These are phyloP conservation scores for Lentinus polychrous DNA, from an alignment of 1,284 basidiomycete genomes.

Conservation along the genomic window DNA sequence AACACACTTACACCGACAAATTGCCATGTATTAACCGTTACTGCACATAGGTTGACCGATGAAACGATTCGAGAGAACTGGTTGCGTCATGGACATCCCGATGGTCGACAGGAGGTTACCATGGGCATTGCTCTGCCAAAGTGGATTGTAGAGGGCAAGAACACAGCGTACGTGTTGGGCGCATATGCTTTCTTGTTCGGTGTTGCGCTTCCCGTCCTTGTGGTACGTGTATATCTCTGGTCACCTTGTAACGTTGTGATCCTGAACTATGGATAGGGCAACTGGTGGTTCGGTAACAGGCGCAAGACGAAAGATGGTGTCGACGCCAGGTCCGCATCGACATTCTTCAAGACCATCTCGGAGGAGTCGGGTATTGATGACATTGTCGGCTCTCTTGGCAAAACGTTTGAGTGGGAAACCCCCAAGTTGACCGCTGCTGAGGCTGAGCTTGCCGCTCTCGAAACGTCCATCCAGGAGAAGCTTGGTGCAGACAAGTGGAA, in stretches of 20 bases:
- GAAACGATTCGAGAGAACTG: constrained; percentile 90
- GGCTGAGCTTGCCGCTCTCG: constrained; percentile 50
- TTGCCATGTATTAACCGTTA: neutral
- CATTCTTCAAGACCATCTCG: constrained; percentile 83
- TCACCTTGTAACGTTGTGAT: neutral
- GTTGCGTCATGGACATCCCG: constrained; percentile 90
- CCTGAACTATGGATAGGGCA: constrained; percentile 44
- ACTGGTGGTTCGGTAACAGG: constrained; percentile 97
- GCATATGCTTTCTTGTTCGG: constrained; percentile 88
- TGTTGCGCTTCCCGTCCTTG: constrained; percentile 79
- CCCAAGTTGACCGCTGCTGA: constrained; percentile 21
- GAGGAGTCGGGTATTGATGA: constrained; percentile 78
- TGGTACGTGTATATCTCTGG: constrained; percentile 39
- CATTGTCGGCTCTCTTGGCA: constrained; percentile 69
- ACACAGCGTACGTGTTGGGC: constrained; percentile 88
- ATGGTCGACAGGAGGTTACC: constrained; percentile 90
- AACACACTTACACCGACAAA: constrained; percentile 7
- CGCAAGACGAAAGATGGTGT: constrained; percentile 92
- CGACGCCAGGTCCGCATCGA: constrained; percentile 76
- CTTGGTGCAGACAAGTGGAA: constrained; percentile 46
- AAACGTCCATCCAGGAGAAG: constrained; percentile 45
- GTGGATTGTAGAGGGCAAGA: constrained; percentile 91
- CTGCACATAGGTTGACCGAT: constrained; percentile 71
- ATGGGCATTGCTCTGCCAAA: constrained; percentile 95
- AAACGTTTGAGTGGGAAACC: constrained; percentile 61